A percentile compares a stretch with the other conserved stretches of the same genome.
Evolutionary conservation across 495 filamentous ascomycete species (phyloP).

Genomic region (Aspergillus nanangensis): DNA sequence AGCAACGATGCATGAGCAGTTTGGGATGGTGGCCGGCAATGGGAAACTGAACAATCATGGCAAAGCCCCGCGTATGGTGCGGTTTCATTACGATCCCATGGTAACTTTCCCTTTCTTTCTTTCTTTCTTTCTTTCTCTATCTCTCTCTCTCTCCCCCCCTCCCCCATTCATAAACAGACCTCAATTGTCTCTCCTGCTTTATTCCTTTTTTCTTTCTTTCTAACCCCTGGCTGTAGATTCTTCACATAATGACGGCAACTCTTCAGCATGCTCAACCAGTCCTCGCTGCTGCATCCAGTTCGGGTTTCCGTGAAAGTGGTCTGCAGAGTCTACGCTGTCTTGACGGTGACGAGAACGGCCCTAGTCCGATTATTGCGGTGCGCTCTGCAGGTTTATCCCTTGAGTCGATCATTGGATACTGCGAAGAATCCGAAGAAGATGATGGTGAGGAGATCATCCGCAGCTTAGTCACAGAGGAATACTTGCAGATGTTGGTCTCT

Average conservation of each 20-base stretch:
- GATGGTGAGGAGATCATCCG: slow-evolving; percentile 28
- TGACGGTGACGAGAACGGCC: slow-evolving; percentile 28
- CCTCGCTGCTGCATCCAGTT: slow-evolving; percentile 66
- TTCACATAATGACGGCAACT: slow-evolving; percentile 77
- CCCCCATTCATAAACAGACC: no score
- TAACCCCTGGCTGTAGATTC: slow-evolving; percentile 53
- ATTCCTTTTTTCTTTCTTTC: neutral
- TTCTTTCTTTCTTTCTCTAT: neutral
- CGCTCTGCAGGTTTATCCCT: slow-evolving; percentile 74
- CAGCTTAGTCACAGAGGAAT: slow-evolving; percentile 47
- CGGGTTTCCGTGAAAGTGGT: slow-evolving; percentile 91
- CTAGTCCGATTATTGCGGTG: slow-evolving; percentile 73
- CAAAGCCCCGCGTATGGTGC: slow-evolving; percentile 55
- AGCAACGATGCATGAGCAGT: slow-evolving; percentile 21
- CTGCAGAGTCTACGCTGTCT: slow-evolving; percentile 41
- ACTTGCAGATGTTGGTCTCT: slow-evolving; percentile 58
- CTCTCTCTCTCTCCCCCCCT: neutral
- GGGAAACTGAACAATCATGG: slow-evolving; percentile 19
- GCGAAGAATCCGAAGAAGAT: slow-evolving; percentile 30
- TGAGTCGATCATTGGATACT: slow-evolving; percentile 70
- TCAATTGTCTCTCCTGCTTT: neutral
- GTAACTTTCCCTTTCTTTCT: slow-evolving; percentile 37
- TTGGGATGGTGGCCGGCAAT: slow-evolving; percentile 31
- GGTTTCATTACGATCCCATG: slow-evolving; percentile 94
- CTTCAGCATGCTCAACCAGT: slow-evolving; percentile 65